A percentile compares a stretch with the other conserved stretches of the same genome.
phyloP scores from a whole-genome alignment of 257 asterid species.

The Osmanthus fragrans region DNA sequence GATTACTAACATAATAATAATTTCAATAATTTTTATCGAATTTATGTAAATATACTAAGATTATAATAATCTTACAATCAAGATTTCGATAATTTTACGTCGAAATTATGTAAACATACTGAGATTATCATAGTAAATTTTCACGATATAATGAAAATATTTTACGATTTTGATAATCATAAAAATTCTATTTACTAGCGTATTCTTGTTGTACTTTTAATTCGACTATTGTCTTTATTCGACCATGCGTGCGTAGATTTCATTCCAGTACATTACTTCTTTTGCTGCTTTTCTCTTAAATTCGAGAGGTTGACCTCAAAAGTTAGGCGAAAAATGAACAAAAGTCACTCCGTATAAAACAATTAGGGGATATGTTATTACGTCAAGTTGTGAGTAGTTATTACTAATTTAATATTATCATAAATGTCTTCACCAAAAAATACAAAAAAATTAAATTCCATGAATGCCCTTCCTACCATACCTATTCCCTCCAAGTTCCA shows the following conservation, averaged over 20 bases:
- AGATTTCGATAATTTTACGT: not conserved
- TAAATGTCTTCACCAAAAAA: not conserved
- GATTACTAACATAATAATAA: too few species aligned
- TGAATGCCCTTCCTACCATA: not conserved
- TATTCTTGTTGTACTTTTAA: too few species aligned
- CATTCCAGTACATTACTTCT: not conserved
- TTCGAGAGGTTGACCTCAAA: not conserved
- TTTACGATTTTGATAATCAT: too few species aligned
- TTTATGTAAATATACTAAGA: too few species aligned
- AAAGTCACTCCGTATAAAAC: not conserved
- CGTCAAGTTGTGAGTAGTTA: not conserved
- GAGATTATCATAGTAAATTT: too few species aligned
- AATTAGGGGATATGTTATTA: not conserved
- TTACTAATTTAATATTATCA: not conserved
- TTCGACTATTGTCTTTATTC: too few species aligned
- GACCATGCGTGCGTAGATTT: not conserved
- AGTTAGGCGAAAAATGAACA: not conserved
- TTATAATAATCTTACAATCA: too few species aligned
- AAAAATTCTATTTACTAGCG: too few species aligned
- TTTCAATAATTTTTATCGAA: too few species aligned
- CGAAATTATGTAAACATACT: too few species aligned
- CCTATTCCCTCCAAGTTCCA: constrained; percentile 11
- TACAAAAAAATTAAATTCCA: not conserved
- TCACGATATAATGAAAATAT: not conserved
- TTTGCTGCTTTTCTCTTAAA: not conserved